These are phyloP conservation scores for Dendrostoma leiphaemia DNA, from an alignment of 2,329 filamentous ascomycete species.

Conservation along the genomic window DNA sequence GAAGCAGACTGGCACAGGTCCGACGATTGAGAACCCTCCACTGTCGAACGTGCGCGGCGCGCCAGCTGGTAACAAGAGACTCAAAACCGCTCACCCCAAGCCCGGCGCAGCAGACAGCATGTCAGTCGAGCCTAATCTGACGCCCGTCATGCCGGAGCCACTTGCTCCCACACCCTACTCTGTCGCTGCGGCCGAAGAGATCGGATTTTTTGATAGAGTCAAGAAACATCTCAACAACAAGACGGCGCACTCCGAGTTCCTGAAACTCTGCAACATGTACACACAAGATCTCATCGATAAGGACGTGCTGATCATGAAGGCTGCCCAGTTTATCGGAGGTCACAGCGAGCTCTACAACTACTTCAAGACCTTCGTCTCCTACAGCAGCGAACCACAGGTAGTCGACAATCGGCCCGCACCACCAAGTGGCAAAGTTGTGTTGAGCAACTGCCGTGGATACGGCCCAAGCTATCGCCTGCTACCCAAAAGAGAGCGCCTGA, in stretches of 20 bases:
- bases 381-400: slow-evolving; percentile 72
- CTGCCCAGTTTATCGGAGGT: slow-evolving; percentile 79
- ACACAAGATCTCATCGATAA: slow-evolving; percentile 90
- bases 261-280: slow-evolving; percentile 95
- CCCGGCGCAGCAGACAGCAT: slow-evolving; percentile 58
- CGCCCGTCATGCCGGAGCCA: slow-evolving; percentile 84
- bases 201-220: slow-evolving; percentile 91
- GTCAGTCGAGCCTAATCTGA: slow-evolving; percentile 79
- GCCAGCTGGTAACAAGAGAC: slow-evolving; percentile 55
- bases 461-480: slow-evolving; percentile 93
- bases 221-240: slow-evolving; percentile 97
- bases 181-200: slow-evolving; percentile 78
- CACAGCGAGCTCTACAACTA: slow-evolving; percentile 86
- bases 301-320: slow-evolving; percentile 77
- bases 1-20: slow-evolving; percentile 48
- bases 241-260: slow-evolving; percentile 88
- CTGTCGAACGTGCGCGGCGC: slow-evolving; percentile 35
- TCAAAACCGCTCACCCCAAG: slow-evolving; percentile 68
- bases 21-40: slow-evolving; percentile 36
- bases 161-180: slow-evolving; percentile 72
- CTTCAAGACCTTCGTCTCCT: slow-evolving; percentile 81
- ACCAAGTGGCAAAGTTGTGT: slow-evolving; percentile 78
- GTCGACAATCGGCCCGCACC: slow-evolving; percentile 76
- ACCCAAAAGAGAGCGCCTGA: slow-evolving; percentile 85
- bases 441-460: slow-evolving; percentile 93